Evolutionary conservation across 768 basidiomycete species (phyloP), one percentile per base, ranked within the genome.

Genomic region (Boletus barrowsii): DNA sequence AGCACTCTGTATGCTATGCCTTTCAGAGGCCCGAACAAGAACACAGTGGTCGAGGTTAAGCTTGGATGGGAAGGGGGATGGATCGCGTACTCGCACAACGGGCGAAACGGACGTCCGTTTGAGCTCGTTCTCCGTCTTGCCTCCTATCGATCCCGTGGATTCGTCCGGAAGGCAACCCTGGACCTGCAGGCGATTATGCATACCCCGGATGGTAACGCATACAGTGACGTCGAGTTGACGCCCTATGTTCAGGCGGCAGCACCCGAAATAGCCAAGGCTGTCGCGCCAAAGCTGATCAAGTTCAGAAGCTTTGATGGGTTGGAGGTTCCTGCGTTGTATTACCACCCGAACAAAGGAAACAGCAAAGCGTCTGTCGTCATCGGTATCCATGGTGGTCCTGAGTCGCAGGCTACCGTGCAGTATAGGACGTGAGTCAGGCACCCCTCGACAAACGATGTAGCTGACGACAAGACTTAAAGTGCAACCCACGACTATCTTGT

Each of bases 231-330:
- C 11, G 50, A 59, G 24, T 45, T 73, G 49, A 64, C 46, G 10
- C 57, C 66, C 6, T 75, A 72, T 49, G 57, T 49, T 18, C 76
- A 76, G 51, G 75, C 75, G 13, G 47, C 62, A 14, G 70, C 71
- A 3, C 61, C 65, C 32, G 61, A 65, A 17, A 61, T 68, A 2
- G 43, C 49, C 39, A 58, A 60, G 30, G 68, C 69, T 37, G 52
- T 69, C 14, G 61, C 68, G 2, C 71, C 75, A 13, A 66, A 64
- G 57, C 42, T 73, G 49, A 62, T 77, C 55, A 68, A 53, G 32
- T 76, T 72, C 62, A 70, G 65, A 64, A 76, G 75, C 52, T 76
- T 76, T 26, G 76, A 76, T 55, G 74, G 65, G 9, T 43, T 76
- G 49, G 69, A 73, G 53, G 58, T 77, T 41, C 73, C 75, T 5